Evolutionary conservation across 176 grass and related monocot genomes (phyloP), one percentile per base, ranked within the genome.

Genomic region (Dactylis glomerata): DNA sequence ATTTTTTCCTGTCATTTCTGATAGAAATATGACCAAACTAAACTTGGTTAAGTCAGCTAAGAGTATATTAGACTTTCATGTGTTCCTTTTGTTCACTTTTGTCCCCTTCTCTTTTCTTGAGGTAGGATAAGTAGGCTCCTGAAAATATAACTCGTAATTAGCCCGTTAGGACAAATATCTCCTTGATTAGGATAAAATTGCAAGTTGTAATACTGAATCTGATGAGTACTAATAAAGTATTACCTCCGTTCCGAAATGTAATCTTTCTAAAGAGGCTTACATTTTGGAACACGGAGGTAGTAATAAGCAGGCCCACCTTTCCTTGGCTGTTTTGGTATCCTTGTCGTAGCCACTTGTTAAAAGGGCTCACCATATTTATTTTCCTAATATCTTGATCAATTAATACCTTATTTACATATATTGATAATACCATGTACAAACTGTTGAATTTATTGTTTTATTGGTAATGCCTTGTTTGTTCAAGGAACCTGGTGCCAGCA

Each of bases 401-500:
- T 84, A 49, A 51, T 63, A 46, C 66, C 61, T 75, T 81, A 38
- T 68, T 37, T 75, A 49, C 19, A 84, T 84, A 51, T 84, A 71
- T 46, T 75, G 28, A 20, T 24, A 75, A 75, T 61, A 45, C 14
- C 22, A 20, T 73, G 33, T 45, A 45, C 34, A 52, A 89, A 82
- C 59, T 76, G 36, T 37, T 84, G 46, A 27, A 84, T 81, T 80
- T 70, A 81, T 84, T 13, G 62, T 77, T 78, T 64, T 47, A 36
- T 59, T 85, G 63, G 0, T 57, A 77, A 86, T 72, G 24, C 52
- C 33, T 72, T 86, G 22, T 55, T 46, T 77, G 42, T 65, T 89
- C 46, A 89, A 89, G 92, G 89, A 91, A 82, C 84, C 44, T 61
- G 69, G 82, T 83, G 22, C 64, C 64, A 63, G 82, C 67, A 82